Conservation (phyloP, 139 green algal genomes). For the Picochlorum sp. region DNA sequence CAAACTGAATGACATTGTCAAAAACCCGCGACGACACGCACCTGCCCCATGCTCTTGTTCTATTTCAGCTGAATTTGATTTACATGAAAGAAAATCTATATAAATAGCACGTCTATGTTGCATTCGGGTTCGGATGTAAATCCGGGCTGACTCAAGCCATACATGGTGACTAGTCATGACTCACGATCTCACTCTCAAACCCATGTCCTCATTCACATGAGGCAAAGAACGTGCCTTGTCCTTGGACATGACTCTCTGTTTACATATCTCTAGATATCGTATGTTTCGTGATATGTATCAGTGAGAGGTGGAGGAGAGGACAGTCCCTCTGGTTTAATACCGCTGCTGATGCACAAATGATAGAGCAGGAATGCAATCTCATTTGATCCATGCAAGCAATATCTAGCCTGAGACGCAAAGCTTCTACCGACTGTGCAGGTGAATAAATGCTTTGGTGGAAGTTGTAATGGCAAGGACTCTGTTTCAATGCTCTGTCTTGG, state of each 20-base stretch:
- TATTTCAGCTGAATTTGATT: no score
- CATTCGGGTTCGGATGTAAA: no score
- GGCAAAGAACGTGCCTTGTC: no score
- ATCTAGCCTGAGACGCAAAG: conserved; percentile 22
- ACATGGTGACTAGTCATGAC: no score
- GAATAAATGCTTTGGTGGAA: conserved; percentile 72
- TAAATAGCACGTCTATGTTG: no score
- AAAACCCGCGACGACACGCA: not conserved
- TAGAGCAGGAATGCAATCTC: conserved; percentile 48
- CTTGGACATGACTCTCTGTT: no score
- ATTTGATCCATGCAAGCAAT: conserved; percentile 33
- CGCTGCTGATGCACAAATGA: conserved; percentile 25
- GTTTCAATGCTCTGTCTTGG: not conserved
- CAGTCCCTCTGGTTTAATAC: conserved; percentile 2
- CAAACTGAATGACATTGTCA: not conserved
- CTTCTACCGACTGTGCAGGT: conserved; percentile 75
- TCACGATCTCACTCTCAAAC: no score
- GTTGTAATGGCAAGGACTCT: conserved; percentile 26
- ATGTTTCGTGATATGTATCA: not conserved
- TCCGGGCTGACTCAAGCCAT: no score
- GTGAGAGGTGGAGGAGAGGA: not conserved
- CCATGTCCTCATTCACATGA: no score
- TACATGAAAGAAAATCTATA: no score
- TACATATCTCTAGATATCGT: no score
- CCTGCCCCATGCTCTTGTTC: not conserved